Percentiles rank a stretch among this genome's conserved stretches.
phyloP scores from a whole-genome alignment of 805 yeast species.

The Saccharomycopsis schoenii region DNA sequence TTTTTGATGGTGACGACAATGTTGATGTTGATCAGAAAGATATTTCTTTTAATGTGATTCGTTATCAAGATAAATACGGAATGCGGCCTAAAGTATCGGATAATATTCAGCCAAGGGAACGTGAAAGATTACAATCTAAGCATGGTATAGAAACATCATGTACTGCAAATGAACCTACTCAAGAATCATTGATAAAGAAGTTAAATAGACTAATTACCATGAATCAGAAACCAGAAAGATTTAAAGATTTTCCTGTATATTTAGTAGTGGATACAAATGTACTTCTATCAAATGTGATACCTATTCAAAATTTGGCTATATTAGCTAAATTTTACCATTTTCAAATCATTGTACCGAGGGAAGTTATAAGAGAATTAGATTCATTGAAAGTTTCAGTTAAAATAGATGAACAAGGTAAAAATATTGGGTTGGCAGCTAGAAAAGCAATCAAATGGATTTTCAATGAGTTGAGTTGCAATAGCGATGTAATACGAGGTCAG shows the following conservation, averaged over 20 bases:
- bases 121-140: background rate
- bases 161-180: background rate
- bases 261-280: conserved; percentile 81
- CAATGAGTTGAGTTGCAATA: conserved; percentile 40
- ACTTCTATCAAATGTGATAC: conserved; percentile 52
- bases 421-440: conserved; percentile 51
- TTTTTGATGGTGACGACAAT: background rate
- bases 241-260: background rate
- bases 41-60: background rate
- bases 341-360: conserved; percentile 54
- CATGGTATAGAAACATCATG: background rate
- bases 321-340: conserved; percentile 35
- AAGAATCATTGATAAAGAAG: background rate
- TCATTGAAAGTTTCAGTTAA: conserved; percentile 49
- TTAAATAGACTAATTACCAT: background rate
- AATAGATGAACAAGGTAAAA: conserved; percentile 9
- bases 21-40: background rate
- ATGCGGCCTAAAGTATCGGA: background rate
- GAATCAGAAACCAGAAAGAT: background rate
- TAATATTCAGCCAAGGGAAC: background rate
- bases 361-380: conserved; percentile 72
- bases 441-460: conserved; percentile 76
- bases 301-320: conserved; percentile 43
- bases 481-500: conserved; percentile 55
- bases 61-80: background rate